Percentiles rank a stretch among this genome's conserved stretches.
phyloP scores from a whole-genome alignment of 1,284 basidiomycete genomes.

The Xerocomus amazonicus region DNA sequence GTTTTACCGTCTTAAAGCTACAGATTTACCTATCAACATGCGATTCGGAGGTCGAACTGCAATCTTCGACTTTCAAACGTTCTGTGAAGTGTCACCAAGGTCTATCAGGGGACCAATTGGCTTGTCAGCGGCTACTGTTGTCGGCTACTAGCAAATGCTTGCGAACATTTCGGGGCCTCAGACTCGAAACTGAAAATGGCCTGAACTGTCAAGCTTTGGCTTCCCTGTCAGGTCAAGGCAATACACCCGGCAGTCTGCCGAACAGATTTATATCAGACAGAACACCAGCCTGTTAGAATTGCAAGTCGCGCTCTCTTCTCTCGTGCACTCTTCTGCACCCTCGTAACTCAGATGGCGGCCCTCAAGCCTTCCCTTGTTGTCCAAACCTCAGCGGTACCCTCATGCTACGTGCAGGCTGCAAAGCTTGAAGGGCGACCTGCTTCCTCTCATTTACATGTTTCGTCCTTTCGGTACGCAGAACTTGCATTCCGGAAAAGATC shows the following conservation, averaged over 20 bases:
- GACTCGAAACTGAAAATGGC: constrained; percentile 4
- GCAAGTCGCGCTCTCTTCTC: constrained; percentile 1
- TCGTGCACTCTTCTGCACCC: background rate
- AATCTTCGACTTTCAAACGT: background rate
- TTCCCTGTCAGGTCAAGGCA: constrained; percentile 21
- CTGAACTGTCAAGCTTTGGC: constrained; percentile 7
- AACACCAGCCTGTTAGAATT: background rate
- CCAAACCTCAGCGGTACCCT: constrained; percentile 15
- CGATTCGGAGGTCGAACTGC: background rate
- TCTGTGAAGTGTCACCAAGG: background rate
- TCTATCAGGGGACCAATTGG: background rate
- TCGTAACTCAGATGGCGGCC: constrained; percentile 18
- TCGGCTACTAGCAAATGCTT: background rate
- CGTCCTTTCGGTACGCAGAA: constrained; percentile 41
- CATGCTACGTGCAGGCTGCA: constrained; percentile 28
- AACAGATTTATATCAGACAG: constrained; percentile 19
- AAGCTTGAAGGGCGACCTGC: constrained; percentile 10
- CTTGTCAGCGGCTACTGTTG: background rate
- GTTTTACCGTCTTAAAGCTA: background rate
- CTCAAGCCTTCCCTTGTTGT: constrained; percentile 26
- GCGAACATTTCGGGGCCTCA: background rate
- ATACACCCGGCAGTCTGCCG: constrained; percentile 22
- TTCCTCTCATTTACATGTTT: constrained; percentile 38
- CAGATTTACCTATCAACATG: background rate
- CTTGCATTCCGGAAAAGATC: background rate